phyloP scores from a whole-genome alignment of 257 asterid genomes.

The Solanum lignicaule region DNA sequence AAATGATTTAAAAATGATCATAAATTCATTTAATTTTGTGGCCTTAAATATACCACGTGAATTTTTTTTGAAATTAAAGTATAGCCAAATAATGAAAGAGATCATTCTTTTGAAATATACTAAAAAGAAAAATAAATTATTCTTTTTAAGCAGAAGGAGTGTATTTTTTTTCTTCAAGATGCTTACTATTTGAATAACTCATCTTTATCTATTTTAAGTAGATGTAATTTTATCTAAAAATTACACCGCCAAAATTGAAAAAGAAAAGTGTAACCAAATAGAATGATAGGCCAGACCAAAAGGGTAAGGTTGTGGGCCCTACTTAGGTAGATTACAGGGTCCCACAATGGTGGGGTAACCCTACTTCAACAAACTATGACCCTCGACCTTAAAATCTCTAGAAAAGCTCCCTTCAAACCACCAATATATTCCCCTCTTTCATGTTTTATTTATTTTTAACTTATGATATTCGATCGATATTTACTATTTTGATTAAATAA shows the following conservation, averaged over 20 bases:
- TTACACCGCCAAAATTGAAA: not conserved
- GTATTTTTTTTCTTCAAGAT: no score
- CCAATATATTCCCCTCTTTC: not conserved
- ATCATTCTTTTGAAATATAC: no score
- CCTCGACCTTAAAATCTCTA: conserved; percentile 58
- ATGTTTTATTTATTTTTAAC: not conserved
- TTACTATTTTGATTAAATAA: not conserved
- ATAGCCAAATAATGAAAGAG: no score
- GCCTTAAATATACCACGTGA: no score
- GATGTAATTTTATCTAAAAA: no score
- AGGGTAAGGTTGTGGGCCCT: not conserved
- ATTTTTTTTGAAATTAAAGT: no score
- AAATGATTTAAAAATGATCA: no score
- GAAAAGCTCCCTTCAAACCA: conserved; percentile 33
- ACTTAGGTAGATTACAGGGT: conserved; percentile 5
- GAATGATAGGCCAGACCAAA: not conserved
- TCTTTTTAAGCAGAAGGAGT: no score
- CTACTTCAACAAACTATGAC: conserved; percentile 46
- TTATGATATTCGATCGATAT: not conserved
- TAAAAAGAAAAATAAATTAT: no score
- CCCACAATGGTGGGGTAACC: conserved; percentile 10
- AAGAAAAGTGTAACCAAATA: not conserved
- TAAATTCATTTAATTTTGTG: no score
- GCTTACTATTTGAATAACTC: no score
- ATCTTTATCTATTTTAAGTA: no score